phyloP scores from a whole-genome alignment of 805 yeast species.

The Sugiyamaella valdiviana region DNA sequence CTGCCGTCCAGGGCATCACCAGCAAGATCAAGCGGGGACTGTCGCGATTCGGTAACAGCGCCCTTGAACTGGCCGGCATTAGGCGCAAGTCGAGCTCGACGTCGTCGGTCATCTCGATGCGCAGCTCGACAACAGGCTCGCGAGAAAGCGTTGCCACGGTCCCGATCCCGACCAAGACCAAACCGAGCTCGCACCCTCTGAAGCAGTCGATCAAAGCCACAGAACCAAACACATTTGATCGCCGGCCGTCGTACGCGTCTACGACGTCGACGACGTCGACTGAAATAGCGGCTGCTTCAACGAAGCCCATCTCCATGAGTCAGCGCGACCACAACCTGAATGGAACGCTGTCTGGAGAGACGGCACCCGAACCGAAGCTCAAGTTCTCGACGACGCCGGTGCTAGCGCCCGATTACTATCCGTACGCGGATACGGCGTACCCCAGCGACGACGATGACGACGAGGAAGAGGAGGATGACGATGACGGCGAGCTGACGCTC shows the following conservation, averaged over 20 bases:
- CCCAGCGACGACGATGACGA: conserved; percentile 9
- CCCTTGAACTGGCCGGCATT: conserved; percentile 28
- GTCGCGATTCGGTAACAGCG: conserved; percentile 31
- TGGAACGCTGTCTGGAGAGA: too few relatives aligned
- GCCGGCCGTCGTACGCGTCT: not conserved
- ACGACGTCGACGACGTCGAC: not conserved
- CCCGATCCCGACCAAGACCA: conserved; percentile 1
- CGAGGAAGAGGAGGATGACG: conserved; percentile 19
- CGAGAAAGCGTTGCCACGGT: not conserved
- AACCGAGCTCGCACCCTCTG: not conserved
- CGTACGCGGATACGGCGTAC: not conserved
- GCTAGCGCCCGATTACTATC: not conserved
- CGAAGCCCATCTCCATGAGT: too few relatives aligned
- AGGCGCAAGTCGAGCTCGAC: conserved; percentile 15
- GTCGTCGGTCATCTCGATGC: conserved; percentile 1
- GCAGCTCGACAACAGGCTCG: conserved; percentile 2
- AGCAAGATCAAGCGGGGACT: conserved; percentile 51
- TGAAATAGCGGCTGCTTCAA: too few relatives aligned
- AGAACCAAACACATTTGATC: not conserved
- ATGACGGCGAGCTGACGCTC: conserved; percentile 22
- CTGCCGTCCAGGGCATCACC: conserved; percentile 80
- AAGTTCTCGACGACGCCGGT: not conserved
- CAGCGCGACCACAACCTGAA: too few relatives aligned
- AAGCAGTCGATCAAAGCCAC: conserved; percentile 3
- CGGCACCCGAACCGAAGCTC: not conserved